Evolutionary conservation across 1,284 basidiomycete species (phyloP).

Genomic region (Moniliophthora roreri): DNA sequence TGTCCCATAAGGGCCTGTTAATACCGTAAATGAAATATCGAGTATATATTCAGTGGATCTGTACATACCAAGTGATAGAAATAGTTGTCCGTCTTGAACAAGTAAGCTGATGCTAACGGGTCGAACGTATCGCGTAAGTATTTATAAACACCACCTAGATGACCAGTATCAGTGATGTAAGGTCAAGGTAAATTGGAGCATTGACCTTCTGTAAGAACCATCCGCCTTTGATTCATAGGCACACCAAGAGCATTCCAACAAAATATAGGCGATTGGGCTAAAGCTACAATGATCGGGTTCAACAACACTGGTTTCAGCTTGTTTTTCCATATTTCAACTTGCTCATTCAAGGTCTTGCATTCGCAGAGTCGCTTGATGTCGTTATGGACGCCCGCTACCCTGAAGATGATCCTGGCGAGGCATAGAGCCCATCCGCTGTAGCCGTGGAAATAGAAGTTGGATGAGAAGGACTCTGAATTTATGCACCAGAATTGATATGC

Average conservation of each 20-base stretch:
- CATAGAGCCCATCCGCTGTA: constrained; percentile 76
- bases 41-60: neutral
- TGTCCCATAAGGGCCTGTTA: constrained; percentile 57
- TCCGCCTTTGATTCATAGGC: constrained; percentile 72
- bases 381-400: constrained; percentile 55
- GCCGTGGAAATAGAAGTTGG: constrained; percentile 73
- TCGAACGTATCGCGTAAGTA: constrained; percentile 66
- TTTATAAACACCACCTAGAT: constrained; percentile 50
- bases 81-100: constrained; percentile 60
- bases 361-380: constrained; percentile 61
- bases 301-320: constrained; percentile 66
- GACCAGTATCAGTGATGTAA: neutral
- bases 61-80: constrained; percentile 61
- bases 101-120: constrained; percentile 54
- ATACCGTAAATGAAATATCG: neutral
- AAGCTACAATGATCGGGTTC: constrained; percentile 62
- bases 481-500: constrained; percentile 80
- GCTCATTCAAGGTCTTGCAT: constrained; percentile 57
- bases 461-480: constrained; percentile 63
- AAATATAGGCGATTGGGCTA: constrained; percentile 67
- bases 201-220: constrained; percentile 59
- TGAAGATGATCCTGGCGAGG: constrained; percentile 63
- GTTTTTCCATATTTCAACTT: constrained; percentile 65
- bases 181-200: neutral
- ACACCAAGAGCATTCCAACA: constrained; percentile 86